A percentile compares a stretch with the other conserved stretches of the same genome.
These are phyloP conservation scores for Pestalotiopsis fici DNA, from an alignment of 2,329 filamentous ascomycete species.

Conservation along the genomic window DNA sequence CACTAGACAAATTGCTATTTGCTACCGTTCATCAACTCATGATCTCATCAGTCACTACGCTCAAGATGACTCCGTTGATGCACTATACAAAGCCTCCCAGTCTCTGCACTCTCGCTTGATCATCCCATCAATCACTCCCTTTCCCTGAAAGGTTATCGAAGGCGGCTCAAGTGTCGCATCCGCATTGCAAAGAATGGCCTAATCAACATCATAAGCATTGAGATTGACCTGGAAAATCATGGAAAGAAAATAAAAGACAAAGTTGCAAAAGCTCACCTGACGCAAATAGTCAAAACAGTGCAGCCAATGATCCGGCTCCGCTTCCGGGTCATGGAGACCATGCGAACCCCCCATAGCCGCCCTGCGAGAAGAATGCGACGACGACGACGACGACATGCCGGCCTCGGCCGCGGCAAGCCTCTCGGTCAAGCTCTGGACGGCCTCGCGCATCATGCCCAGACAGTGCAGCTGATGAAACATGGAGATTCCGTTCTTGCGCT, in stretches of 20 bases:
- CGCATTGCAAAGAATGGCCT: conserved; percentile 1
- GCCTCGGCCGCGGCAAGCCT: neutral
- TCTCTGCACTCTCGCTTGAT: conserved; percentile 2
- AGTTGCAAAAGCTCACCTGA: neutral
- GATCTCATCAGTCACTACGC: neutral
- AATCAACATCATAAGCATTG: neutral
- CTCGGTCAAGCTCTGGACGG: neutral
- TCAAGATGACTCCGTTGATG: neutral
- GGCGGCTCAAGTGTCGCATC: conserved; percentile 1
- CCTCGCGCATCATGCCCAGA: neutral
- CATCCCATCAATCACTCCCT: conserved; percentile 2
- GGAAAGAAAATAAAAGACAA: neutral
- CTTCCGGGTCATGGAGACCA: neutral
- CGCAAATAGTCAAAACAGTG: conserved; percentile 3
- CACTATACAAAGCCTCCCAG: neutral
- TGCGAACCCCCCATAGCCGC: neutral
- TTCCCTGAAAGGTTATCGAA: neutral
- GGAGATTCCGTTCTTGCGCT: conserved; percentile 1
- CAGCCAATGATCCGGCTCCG: neutral
- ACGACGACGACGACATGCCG: neutral
- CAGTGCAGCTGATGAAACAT: conserved; percentile 3
- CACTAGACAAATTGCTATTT: too few species aligned
- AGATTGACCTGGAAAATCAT: too few species aligned
- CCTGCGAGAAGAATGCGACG: neutral
- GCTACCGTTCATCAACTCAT: too few species aligned